These are phyloP conservation scores for Penicillium italicum DNA, from an alignment of 2,329 filamentous ascomycete species.

Conservation along the genomic window DNA sequence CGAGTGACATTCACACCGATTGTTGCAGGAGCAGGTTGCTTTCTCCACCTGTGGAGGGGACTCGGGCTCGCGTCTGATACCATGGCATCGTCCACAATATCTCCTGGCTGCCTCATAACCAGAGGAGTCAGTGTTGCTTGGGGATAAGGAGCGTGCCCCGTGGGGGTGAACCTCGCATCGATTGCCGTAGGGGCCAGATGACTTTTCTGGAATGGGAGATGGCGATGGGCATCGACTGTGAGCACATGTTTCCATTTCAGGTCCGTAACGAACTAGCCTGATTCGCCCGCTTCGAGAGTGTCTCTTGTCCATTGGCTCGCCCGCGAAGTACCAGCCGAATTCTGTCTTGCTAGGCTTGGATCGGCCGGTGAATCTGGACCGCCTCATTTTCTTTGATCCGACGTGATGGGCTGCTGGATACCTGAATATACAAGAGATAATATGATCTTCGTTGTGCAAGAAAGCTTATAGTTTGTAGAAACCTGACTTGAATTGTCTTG, in stretches of 20 bases:
- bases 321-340: constrained; percentile 7
- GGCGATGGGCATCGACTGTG: constrained; percentile 9
- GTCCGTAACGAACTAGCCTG: constrained; percentile 1
- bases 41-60: background rate
- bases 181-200: background rate
- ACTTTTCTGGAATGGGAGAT: constrained; percentile 4
- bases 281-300: background rate
- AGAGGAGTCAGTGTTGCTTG: background rate
- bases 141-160: background rate
- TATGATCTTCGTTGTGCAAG: background rate
- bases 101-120: background rate
- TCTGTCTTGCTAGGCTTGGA: background rate
- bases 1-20: background rate
- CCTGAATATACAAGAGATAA: background rate
- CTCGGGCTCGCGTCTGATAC: background rate
- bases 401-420: background rate
- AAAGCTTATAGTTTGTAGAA: background rate
- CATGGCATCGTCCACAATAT: background rate
- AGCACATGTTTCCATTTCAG: background rate
- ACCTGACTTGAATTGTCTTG: background rate
- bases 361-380: constrained; percentile 2
- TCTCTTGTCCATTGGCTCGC: constrained; percentile 6
- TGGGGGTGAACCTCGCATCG: constrained; percentile 3
- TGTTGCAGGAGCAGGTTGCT: background rate
- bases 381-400: background rate